A percentile compares a stretch with the other conserved stretches of the same genome.
These are phyloP conservation scores for Schwanniomyces vanrijiae DNA, from an alignment of 805 yeast species.

Conservation along the genomic window DNA sequence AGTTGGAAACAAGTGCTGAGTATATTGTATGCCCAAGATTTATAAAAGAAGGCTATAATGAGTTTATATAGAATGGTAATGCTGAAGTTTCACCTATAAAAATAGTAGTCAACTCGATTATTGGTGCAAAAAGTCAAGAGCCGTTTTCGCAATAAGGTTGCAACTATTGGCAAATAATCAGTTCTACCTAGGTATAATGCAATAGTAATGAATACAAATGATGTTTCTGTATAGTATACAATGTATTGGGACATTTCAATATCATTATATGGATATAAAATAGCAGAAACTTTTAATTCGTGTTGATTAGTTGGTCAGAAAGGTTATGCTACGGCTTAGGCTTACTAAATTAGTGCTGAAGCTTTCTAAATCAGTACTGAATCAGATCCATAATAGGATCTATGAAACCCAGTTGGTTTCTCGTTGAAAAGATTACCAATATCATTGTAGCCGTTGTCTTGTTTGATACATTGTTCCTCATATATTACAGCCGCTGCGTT, in stretches of 20 bases:
- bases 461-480: slow-evolving; percentile 46
- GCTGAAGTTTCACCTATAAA: background rate
- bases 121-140: background rate
- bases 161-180: background rate
- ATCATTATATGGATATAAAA: too few relatives aligned
- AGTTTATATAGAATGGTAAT: too few relatives aligned
- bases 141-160: background rate
- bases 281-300: background rate
- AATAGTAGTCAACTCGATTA: background rate
- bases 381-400: slow-evolving; percentile 6
- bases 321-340: too few relatives aligned
- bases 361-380: slow-evolving; percentile 2
- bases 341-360: too few relatives aligned
- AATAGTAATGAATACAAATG: too few relatives aligned
- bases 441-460: slow-evolving; percentile 30
- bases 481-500: slow-evolving; percentile 60
- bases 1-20: background rate
- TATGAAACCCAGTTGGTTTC: slow-evolving; percentile 1
- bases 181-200: background rate
- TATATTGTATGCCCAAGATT: background rate
- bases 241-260: too few relatives aligned
- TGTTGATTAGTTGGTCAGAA: too few relatives aligned
- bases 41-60: background rate
- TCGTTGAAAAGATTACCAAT: slow-evolving; percentile 17
- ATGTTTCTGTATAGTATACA: background rate